These are phyloP conservation scores for Aspergillus homomorphus DNA, from an alignment of 495 filamentous ascomycete genomes.

Conservation along the genomic window DNA sequence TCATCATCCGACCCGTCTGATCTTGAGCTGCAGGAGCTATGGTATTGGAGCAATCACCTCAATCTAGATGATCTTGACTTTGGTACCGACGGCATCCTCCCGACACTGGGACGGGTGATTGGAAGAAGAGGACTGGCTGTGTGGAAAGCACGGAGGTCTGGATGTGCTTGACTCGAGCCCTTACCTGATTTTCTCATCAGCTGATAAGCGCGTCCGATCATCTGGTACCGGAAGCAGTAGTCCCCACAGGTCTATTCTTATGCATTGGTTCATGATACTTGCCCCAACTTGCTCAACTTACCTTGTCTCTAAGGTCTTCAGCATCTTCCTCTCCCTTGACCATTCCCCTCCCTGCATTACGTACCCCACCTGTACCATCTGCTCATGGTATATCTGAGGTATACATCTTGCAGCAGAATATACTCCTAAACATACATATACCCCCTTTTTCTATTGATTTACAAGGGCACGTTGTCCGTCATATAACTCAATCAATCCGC, in stretches of 20 bases:
- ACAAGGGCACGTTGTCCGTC: too few relatives aligned
- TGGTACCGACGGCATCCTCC: slow-evolving; percentile 73
- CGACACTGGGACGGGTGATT: slow-evolving; percentile 71
- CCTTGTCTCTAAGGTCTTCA: not conserved
- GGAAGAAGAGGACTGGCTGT: slow-evolving; percentile 76
- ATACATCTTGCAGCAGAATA: not conserved
- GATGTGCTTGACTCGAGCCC: slow-evolving; percentile 13
- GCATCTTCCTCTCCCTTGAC: not conserved
- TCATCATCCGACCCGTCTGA: slow-evolving; percentile 12
- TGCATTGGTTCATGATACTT: too few relatives aligned
- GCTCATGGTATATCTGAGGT: not conserved
- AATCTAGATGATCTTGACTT: slow-evolving; percentile 94
- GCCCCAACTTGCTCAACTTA: not conserved
- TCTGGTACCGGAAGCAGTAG: not conserved
- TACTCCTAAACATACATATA: not conserved
- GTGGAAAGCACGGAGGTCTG: slow-evolving; percentile 50
- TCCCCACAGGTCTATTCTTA: too few relatives aligned
- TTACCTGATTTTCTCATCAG: slow-evolving; percentile 7
- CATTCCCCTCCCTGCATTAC: not conserved
- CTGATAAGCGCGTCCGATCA: slow-evolving; percentile 2
- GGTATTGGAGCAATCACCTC: slow-evolving; percentile 70
- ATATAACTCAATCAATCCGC: too few relatives aligned
- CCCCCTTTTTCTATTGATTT: too few relatives aligned
- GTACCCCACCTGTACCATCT: not conserved
- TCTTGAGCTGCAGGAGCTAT: slow-evolving; percentile 58